Evolutionary conservation across 768 basidiomycete genomes (phyloP), one percentile per base, ranked within the genome.

Genomic region (Suillus spraguei): DNA sequence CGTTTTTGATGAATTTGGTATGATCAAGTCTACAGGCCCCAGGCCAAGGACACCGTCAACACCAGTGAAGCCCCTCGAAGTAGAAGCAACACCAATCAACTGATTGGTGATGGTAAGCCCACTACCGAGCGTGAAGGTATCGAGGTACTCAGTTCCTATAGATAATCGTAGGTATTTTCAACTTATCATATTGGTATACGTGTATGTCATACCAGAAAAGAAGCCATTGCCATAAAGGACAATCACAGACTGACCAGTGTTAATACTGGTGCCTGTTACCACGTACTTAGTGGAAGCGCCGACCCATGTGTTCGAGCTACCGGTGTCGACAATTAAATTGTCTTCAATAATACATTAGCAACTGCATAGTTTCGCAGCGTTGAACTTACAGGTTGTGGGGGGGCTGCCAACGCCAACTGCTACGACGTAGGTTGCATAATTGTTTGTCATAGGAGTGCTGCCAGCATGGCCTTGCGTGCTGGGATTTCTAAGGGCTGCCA

Each of bases 271-370:
- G 59, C 76, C 76, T 7, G 89, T 88, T 65, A 65, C 63, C n/a
- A 70, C 70, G 67, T 87, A 90, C 2, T 73, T 11, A 24, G 67
- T 74, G 13, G 32, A 65, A 32, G 88, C 85, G n/a, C 88, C 87
- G 47, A 90, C 77, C 88, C 88, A 90, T 32, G 88, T 90, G 76
- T 89, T 90, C n/a, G 88, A 87, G 72, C 86, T 87, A 41, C 73
- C 59, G 4, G 87, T 88, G 69, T 89, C 88, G 58, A 89, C 76
- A 60, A 89, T 68, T 50, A 90, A 79, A 3, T 70, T 59, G 70
- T 85, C 87, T 89, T 63, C 50, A 9, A 60, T 32, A 8, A 41
- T 41, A 38, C 55, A 54, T 62, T 41, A 66, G 33, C 44, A 39
- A 10, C 10, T 6, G n/a, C 35, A 58, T 44, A n/a, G 24, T 14